Base-by-base conservation (phyloP, 163 green algal genomes). In the Prototheca cutis region DNA sequence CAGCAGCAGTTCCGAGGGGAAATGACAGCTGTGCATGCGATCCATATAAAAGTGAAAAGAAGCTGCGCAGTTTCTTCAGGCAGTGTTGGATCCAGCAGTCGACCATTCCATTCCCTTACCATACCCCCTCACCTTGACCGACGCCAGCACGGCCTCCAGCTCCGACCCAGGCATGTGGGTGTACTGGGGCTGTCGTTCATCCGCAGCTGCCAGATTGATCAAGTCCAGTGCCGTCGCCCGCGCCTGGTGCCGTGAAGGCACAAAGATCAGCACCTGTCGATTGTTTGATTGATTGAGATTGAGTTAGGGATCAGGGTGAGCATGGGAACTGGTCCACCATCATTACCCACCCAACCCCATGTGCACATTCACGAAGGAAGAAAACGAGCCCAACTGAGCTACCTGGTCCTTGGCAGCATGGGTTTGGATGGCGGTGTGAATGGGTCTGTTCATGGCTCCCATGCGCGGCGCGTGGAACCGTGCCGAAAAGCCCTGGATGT, bases 391-490 rank as follows among this genome's bases (percentile, higher is more conserved):
- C n/a, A n/a, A n/a, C n/a, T n/a, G n/a, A n/a, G n/a, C n/a, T n/a
- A n/a, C n/a, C n/a, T n/a, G n/a, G n/a, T n/a, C n/a, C n/a, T n/a
- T n/a, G n/a, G n/a, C n/a, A n/a, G 70, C 76, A 65, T 84, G 73
- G 4, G 63, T 84, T 66, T 87, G 77, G 52, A 98, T 97, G 54
- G 92, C 91, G 1, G 85, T 83, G 62, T 98, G 97, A 3, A 80
- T 66, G 4, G 92, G 92, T 69, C 97, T 97, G 78, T 97, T 97
- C 92, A 98, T 98, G 34, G 87, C 86, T 21, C 84, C 82, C 92
- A 97, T 97, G 54, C 92, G 81, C 18, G 92, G 91, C 73, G 88
- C 95, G 80, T 97, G 96, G 73, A 95, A 95, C 70, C 93, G 94
- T 57, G 89, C 83, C 4, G 84, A 80, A 70, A 88, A 91, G 51